Percentiles rank a stretch among this genome's conserved stretches.
Evolutionary conservation across 2,329 filamentous ascomycete genomes (phyloP).

Genomic region (Sclerotiophoma versabilis): DNA sequence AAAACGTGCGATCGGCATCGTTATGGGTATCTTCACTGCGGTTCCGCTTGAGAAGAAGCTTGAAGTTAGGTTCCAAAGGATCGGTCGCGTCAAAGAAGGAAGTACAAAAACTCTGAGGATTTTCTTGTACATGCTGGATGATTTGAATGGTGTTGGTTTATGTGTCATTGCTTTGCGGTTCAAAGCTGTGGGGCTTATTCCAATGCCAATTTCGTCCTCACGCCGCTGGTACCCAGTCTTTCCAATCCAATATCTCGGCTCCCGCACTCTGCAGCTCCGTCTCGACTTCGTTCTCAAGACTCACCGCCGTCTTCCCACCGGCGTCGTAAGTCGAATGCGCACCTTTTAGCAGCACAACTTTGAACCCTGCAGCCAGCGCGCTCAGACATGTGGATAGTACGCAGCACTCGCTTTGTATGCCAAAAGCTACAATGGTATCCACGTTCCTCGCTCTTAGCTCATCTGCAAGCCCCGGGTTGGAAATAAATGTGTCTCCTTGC

Average conservation of each 20-base stretch:
- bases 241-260: not conserved
- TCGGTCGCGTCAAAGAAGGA: too few relatives aligned
- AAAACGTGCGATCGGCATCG: too few relatives aligned
- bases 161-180: too few relatives aligned
- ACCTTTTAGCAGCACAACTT: constrained; percentile 10
- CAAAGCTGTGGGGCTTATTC: too few relatives aligned
- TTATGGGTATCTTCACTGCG: too few relatives aligned
- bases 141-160: too few relatives aligned
- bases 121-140: too few relatives aligned
- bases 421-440: constrained; percentile 14
- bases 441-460: constrained; percentile 1
- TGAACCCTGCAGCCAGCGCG: constrained; percentile 12
- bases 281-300: constrained; percentile 13
- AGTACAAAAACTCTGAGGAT: too few relatives aligned
- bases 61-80: too few relatives aligned
- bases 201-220: too few relatives aligned
- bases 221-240: constrained; percentile 1
- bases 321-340: constrained; percentile 19
- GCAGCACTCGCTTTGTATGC: constrained; percentile 25
- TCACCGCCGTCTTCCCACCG: not conserved
- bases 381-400: constrained; percentile 19
- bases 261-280: not conserved
- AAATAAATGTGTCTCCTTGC: constrained; percentile 13
- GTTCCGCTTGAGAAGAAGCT: too few relatives aligned
- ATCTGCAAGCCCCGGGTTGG: constrained; percentile 9